Percentiles rank a stretch among this genome's conserved stretches.
Evolutionary conservation across 2,329 filamentous ascomycete species (phyloP).

Genomic region (Parastagonospora nodorum): DNA sequence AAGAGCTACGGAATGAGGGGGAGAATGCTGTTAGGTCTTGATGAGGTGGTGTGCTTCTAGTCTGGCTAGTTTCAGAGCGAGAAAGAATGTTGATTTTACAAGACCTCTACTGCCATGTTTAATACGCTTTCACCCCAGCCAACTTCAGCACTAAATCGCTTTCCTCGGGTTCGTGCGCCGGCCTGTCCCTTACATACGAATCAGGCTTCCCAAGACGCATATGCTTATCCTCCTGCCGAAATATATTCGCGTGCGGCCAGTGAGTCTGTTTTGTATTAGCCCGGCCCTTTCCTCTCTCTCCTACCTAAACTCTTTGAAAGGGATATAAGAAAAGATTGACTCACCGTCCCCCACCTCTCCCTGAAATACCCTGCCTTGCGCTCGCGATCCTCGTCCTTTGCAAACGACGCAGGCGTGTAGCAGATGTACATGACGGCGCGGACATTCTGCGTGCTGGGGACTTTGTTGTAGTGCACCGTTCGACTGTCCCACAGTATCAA

Average conservation of each 20-base stretch:
- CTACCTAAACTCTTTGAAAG: no score
- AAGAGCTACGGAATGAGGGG: constrained; percentile 2
- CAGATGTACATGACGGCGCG: constrained; percentile 40
- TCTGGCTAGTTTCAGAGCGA: no score
- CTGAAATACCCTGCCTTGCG: constrained; percentile 16
- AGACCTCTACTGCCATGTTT: no score
- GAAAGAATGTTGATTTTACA: no score
- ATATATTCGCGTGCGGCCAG: constrained; percentile 16
- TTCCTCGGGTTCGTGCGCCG: constrained; percentile 8
- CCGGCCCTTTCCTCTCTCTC: no score
- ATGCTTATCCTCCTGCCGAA: constrained; percentile 8
- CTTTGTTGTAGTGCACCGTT: constrained; percentile 48
- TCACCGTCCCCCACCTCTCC: constrained; percentile 13
- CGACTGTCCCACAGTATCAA: constrained; percentile 54
- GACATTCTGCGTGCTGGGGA: constrained; percentile 45
- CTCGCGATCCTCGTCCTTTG: constrained; percentile 5
- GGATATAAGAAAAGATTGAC: neutral
- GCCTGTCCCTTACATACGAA: constrained; percentile 6
- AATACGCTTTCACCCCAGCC: constrained; percentile 9
- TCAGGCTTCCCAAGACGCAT: constrained; percentile 10
- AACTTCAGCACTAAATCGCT: constrained; percentile 9
- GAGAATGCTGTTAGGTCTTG: no score
- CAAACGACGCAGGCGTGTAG: constrained; percentile 18
- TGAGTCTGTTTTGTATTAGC: constrained; percentile 9
- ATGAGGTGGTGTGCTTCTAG: no score